Percentiles rank a stretch among this genome's conserved stretches.
Evolutionary conservation across 768 basidiomycete genomes (phyloP).

Genomic region (Leccinum boreale): DNA sequence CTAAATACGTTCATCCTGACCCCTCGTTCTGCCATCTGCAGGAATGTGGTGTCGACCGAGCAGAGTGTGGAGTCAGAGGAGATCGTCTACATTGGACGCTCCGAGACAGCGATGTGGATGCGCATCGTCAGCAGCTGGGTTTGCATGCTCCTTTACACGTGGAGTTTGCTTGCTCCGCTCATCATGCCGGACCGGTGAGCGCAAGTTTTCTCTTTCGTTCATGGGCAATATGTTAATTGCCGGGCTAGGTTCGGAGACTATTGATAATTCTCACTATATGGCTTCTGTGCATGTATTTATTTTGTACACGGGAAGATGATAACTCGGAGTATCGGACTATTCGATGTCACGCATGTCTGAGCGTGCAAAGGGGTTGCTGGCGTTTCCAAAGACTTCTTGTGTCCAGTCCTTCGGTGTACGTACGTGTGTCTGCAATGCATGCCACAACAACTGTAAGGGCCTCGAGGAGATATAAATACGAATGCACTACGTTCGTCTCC

Average conservation of each 20-base stretch:
- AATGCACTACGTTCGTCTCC: background rate
- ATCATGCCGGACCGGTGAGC: slow-evolving; percentile 86
- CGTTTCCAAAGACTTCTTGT: background rate
- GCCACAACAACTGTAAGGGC: background rate
- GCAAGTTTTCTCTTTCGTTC: background rate
- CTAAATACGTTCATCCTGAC: background rate
- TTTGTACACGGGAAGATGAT: background rate
- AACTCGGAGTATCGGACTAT: background rate
- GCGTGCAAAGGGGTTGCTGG: background rate
- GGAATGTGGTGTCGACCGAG: slow-evolving; percentile 71
- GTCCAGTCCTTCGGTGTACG: too few relatives aligned
- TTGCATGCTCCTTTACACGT: slow-evolving; percentile 79
- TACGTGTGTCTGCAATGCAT: background rate
- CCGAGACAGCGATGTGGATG: slow-evolving; percentile 99
- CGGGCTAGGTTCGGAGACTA: slow-evolving; percentile 25
- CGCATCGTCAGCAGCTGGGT: slow-evolving; percentile 94
- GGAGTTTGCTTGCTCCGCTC: slow-evolving; percentile 87
- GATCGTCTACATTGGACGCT: slow-evolving; percentile 90
- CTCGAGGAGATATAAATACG: background rate
- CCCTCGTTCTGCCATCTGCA: slow-evolving; percentile 25
- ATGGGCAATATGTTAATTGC: slow-evolving; percentile 3
- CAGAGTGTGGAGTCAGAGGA: slow-evolving; percentile 51
- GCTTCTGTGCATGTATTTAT: background rate
- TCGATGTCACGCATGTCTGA: background rate
- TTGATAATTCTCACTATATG: slow-evolving; percentile 4